Percentiles rank a stretch among this genome's conserved stretches.
These are phyloP conservation scores for Saksenaea vasiformis DNA, from an alignment of 371 early-diverging fungal genomes.

Conservation along the genomic window DNA sequence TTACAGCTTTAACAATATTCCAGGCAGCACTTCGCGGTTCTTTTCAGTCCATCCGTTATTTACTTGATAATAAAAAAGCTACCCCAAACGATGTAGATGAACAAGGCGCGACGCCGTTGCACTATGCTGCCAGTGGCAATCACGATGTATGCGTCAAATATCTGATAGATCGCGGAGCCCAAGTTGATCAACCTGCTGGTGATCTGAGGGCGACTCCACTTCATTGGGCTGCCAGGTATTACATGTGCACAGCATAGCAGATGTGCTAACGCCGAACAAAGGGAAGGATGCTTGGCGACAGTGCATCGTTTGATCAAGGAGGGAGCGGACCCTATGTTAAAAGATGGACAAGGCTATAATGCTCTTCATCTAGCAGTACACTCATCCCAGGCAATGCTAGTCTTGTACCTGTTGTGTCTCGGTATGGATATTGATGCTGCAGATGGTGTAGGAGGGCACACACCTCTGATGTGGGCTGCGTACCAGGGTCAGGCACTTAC, in stretches of 20 bases:
- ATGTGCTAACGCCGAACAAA: conserved; percentile 13
- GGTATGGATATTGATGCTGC: conserved; percentile 74
- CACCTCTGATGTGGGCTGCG: conserved; percentile 94
- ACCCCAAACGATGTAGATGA: conserved; percentile 58
- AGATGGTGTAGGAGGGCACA: conserved; percentile 78
- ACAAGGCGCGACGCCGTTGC: conserved; percentile 73
- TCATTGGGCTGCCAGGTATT: conserved; percentile 83
- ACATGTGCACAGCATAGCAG: conserved; percentile 9
- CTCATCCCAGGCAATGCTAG: conserved; percentile 75
- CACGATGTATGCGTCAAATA: conserved; percentile 74
- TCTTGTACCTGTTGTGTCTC: conserved; percentile 66
- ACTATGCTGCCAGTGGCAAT: conserved; percentile 83
- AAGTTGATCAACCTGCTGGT: conserved; percentile 75
- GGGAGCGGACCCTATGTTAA: conserved; percentile 75
- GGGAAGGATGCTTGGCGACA: conserved; percentile 74
- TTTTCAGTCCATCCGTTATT: conserved; percentile 48
- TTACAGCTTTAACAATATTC: conserved; percentile 42
- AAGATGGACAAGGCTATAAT: conserved; percentile 89
- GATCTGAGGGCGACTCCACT: conserved; percentile 84
- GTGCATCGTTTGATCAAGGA: conserved; percentile 72
- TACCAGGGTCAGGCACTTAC: conserved; percentile 81
- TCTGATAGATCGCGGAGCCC: conserved; percentile 80
- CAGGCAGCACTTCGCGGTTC: conserved; percentile 75
- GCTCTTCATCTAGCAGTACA: conserved; percentile 93
- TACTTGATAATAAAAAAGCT: conserved; percentile 55